Evolutionary conservation across 1,284 basidiomycete species (phyloP).

Genomic region (Naganishia sp.): DNA sequence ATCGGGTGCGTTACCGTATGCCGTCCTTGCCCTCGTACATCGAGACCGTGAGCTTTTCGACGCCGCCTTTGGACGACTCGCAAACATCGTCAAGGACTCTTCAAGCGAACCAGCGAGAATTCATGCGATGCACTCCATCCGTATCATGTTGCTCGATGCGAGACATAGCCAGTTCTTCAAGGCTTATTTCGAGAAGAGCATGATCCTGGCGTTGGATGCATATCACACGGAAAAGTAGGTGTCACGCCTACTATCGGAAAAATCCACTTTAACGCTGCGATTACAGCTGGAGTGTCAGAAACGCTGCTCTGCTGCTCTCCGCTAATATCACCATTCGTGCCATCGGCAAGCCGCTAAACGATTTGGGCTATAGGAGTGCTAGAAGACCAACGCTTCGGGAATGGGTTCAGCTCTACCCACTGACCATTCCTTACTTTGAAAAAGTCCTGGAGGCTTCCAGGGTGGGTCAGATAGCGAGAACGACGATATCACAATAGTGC

Average conservation of each 20-base stretch:
- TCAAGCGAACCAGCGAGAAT: constrained; percentile 47
- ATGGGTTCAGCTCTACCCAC: constrained; percentile 28
- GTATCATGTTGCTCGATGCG: constrained; percentile 51
- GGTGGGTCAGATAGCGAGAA: neutral
- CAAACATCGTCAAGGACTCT: constrained; percentile 42
- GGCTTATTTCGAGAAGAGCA: constrained; percentile 46
- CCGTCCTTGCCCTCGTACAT: constrained; percentile 47
- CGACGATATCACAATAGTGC: neutral
- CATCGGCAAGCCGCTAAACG: constrained; percentile 38
- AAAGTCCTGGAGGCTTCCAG: constrained; percentile 5
- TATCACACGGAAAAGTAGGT: constrained; percentile 50
- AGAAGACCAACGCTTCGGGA: constrained; percentile 16
- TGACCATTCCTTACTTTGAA: constrained; percentile 18
- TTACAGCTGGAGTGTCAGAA: constrained; percentile 53
- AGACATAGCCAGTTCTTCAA: constrained; percentile 44
- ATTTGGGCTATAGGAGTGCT: constrained; percentile 1
- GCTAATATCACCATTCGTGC: constrained; percentile 48
- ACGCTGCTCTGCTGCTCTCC: constrained; percentile 52
- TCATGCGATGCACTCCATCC: constrained; percentile 52
- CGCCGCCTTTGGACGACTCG: constrained; percentile 38
- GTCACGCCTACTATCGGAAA: neutral
- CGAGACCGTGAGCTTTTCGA: constrained; percentile 42
- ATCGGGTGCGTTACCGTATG: constrained; percentile 51
- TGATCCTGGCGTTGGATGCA: constrained; percentile 47
- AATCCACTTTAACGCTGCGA: constrained; percentile 11